Evolutionary conservation across 164 flowering plant species (phyloP).

Genomic region (Magnolia sinica): DNA sequence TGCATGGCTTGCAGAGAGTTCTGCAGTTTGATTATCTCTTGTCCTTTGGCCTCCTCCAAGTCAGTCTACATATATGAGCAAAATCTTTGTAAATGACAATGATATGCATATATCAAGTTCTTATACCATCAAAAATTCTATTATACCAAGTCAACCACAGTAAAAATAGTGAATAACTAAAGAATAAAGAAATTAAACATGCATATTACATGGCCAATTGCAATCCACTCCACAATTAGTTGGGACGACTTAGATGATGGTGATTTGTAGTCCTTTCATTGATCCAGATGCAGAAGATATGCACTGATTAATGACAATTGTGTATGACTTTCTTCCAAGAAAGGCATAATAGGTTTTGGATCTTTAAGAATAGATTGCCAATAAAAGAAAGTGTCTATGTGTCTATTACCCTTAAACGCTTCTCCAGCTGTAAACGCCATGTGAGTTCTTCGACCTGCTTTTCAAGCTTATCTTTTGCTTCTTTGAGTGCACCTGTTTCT

Average conservation of each 20-base stretch:
- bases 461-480: conserved; percentile 91
- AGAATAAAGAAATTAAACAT: neutral
- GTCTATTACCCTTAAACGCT: conserved; percentile 66
- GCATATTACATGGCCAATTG: neutral
- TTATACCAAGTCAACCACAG: neutral
- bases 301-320: neutral
- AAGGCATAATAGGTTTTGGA: neutral
- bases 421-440: conserved; percentile 86
- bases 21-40: conserved; percentile 47
- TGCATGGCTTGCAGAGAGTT: conserved; percentile 46
- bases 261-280: neutral
- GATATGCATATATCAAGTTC: neutral
- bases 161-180: neutral
- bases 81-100: neutral
- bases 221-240: neutral
- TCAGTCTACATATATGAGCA: conserved; percentile 38
- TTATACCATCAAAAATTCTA: neutral
- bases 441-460: conserved; percentile 88
- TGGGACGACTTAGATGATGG: neutral
- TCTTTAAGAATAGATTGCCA: neutral
- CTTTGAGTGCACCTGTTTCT: conserved; percentile 93
- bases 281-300: neutral
- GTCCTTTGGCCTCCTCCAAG: conserved; percentile 62
- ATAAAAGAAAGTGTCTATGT: neutral
- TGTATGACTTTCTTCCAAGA: neutral